Percentiles rank a stretch among this genome's conserved stretches.
phyloP scores from a whole-genome alignment of 1,139 yeast species.

The Blastobotrys apis region DNA sequence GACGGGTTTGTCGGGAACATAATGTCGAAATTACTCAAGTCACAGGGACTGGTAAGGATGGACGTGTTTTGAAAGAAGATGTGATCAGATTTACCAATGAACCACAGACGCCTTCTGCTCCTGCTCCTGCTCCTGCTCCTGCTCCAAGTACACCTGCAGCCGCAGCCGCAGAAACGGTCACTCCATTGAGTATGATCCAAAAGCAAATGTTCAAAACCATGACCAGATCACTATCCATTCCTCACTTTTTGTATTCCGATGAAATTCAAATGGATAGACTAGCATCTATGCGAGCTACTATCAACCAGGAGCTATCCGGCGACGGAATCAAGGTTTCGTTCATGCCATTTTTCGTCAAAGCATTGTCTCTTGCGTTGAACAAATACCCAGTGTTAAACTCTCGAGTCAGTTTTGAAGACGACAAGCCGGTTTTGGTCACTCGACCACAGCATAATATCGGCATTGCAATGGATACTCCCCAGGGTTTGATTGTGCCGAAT shows the following conservation, averaged over 20 bases:
- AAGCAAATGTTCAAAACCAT: slow-evolving; percentile 36
- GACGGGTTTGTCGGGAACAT: slow-evolving; percentile 33
- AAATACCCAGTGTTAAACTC: slow-evolving; percentile 33
- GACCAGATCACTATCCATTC: slow-evolving; percentile 34
- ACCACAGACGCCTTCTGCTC: slow-evolving; percentile 12
- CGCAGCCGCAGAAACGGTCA: slow-evolving; percentile 15
- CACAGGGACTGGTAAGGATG: slow-evolving; percentile 35
- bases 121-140: slow-evolving; percentile 12
- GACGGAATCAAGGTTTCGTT: slow-evolving; percentile 29
- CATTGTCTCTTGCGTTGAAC: slow-evolving; percentile 31
- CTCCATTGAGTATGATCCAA: slow-evolving; percentile 32
- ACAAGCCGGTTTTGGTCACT: slow-evolving; percentile 27
- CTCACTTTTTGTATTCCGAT: slow-evolving; percentile 37
- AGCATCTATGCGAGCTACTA: slow-evolving; percentile 23
- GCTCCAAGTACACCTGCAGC: slow-evolving; percentile 2
- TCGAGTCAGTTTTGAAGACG: slow-evolving; percentile 21
- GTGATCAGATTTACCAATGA: slow-evolving; percentile 21
- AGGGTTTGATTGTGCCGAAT: slow-evolving; percentile 70
- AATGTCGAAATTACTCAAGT: slow-evolving; percentile 27
- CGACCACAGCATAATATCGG: slow-evolving; percentile 43
- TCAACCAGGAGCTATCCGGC: slow-evolving; percentile 24
- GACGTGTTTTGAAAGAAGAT: slow-evolving; percentile 36
- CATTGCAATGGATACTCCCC: slow-evolving; percentile 72
- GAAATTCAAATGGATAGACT: slow-evolving; percentile 32
- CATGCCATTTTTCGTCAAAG: slow-evolving; percentile 38